Evolutionary conservation across 352 stramenopile genomes (phyloP).

Genomic region (Blastocystis sp.): DNA sequence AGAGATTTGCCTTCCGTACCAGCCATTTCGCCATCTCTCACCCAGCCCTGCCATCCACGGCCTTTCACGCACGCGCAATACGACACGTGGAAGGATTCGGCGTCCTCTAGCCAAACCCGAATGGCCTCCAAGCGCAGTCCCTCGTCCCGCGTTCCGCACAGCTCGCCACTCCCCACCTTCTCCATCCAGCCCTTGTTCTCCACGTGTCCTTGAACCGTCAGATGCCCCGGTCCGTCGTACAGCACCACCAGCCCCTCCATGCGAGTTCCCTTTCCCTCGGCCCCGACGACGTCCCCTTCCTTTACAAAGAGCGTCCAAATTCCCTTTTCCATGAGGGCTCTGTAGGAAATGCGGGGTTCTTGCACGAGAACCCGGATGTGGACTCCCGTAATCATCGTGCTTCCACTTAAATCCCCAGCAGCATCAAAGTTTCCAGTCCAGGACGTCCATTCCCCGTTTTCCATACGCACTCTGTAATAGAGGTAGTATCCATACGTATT

Average conservation of each 20-base stretch:
- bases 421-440: slow-evolving; percentile 45
- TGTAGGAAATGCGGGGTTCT: slow-evolving; percentile 44
- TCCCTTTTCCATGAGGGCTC: slow-evolving; percentile 20
- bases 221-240: slow-evolving; percentile 49
- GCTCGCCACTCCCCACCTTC: slow-evolving; percentile 32
- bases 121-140: slow-evolving; percentile 61
- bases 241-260: slow-evolving; percentile 33
- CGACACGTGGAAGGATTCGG: slow-evolving; percentile 19
- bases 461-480: slow-evolving; percentile 28
- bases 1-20: slow-evolving; percentile 10
- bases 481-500: slow-evolving; percentile 32
- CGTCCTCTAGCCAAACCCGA: slow-evolving; percentile 29
- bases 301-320: slow-evolving; percentile 41
- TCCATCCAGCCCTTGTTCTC: slow-evolving; percentile 58
- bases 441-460: slow-evolving; percentile 16
- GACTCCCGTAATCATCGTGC: background rate
- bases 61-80: slow-evolving; percentile 61
- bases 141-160: slow-evolving; percentile 43
- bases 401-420: slow-evolving; percentile 9
- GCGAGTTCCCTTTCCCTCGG: slow-evolving; percentile 29
- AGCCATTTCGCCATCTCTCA: slow-evolving; percentile 47
- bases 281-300: slow-evolving; percentile 33
- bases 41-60: slow-evolving; percentile 51
- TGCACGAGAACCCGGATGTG: slow-evolving; percentile 16
- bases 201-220: slow-evolving; percentile 32